Base-by-base conservation (phyloP, 106 monocot genomes). In the Narthecium ossifragum region DNA sequence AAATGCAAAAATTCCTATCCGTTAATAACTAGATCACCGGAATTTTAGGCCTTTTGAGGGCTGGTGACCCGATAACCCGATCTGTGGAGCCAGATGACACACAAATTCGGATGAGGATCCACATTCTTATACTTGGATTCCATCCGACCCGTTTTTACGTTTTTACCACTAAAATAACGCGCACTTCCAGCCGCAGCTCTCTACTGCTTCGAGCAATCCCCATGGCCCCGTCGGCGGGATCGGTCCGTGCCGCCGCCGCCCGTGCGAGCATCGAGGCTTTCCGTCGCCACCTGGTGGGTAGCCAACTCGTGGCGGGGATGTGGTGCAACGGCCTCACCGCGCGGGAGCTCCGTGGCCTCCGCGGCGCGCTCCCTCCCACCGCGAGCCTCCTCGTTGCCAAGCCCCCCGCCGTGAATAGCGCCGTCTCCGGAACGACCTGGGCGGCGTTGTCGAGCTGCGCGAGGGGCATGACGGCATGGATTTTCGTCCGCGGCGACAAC, bases 301-400 rank as follows among this genome's bases (percentile, higher is more conserved):
- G 85, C 73, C 73, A 80, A 46, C 66, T 85, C 31, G 64, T 85
- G 2, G 85, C 85, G 26, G 85, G 80, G n/a, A 68, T 85, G 57
- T 77, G 76, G 70, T 80, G 70, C 73, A 73, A 80, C 41, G 77
- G 85, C 33, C 77, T 85, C 57, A 67, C 65, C 18, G 76, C 77
- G 32, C 55, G 53, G 26, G 80, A 85, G 69, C 76, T 85, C 43
- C 76, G 77, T 63, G 69, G 39, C 53, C 75, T 85, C 73, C 85
- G 80, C 5, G 73, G 64, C 17, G 63, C 62, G 21, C 80, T 85
- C 31, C 85, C 85, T 4, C 26, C 55, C 24, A 52, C 73, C 6
- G 31, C 77, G 31, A 69, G 60, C 59, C 70, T 85, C 36, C 25
- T 85, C 51, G 58, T 85, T 15, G 76, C 77, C 41, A 85, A 80